A percentile compares a stretch with the other conserved stretches of the same genome.
These are phyloP conservation scores for Mycena maculata DNA, from an alignment of 768 basidiomycete species.

Conservation along the genomic window DNA sequence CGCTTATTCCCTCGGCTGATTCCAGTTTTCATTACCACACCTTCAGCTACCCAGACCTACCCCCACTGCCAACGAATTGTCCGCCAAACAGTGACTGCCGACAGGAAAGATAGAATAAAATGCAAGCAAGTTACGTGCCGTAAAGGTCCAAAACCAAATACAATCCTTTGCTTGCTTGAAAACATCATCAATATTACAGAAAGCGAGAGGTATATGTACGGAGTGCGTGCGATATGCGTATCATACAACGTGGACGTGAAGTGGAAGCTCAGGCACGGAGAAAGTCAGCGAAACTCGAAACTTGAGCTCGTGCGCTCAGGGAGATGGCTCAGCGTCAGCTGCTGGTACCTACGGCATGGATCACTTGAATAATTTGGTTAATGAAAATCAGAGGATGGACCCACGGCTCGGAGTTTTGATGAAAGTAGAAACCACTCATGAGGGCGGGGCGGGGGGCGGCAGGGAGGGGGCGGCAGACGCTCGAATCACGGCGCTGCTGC, in stretches of 20 bases:
- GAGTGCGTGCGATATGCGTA: background rate
- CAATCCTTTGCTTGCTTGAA: too few species aligned
- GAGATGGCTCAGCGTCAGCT: slow-evolving; percentile 84
- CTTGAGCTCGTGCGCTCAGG: slow-evolving; percentile 78
- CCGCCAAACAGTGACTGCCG: too few species aligned
- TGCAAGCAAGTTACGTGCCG: too few species aligned
- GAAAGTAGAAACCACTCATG: slow-evolving; percentile 94
- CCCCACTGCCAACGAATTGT: too few species aligned
- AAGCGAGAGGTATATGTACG: slow-evolving; percentile 20
- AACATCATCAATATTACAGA: slow-evolving; percentile 30
- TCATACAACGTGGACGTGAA: background rate
- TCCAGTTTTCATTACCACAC: too few species aligned
- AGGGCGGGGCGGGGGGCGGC: slow-evolving; percentile 67
- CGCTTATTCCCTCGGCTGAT: too few species aligned
- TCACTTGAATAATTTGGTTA: background rate
- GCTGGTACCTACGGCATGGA: slow-evolving; percentile 76
- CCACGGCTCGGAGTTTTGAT: slow-evolving; percentile 92
- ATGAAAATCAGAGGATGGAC: slow-evolving; percentile 47
- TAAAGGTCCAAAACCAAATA: too few species aligned
- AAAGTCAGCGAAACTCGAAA: slow-evolving; percentile 84
- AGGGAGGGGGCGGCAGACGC: slow-evolving; percentile 61
- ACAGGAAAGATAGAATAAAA: too few species aligned
- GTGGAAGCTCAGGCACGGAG: too few species aligned
- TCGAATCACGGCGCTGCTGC: slow-evolving; percentile 58
- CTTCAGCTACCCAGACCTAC: too few species aligned